phyloP scores from a whole-genome alignment of 73 alveolate genomes.

The Paramecium octaurelia region DNA sequence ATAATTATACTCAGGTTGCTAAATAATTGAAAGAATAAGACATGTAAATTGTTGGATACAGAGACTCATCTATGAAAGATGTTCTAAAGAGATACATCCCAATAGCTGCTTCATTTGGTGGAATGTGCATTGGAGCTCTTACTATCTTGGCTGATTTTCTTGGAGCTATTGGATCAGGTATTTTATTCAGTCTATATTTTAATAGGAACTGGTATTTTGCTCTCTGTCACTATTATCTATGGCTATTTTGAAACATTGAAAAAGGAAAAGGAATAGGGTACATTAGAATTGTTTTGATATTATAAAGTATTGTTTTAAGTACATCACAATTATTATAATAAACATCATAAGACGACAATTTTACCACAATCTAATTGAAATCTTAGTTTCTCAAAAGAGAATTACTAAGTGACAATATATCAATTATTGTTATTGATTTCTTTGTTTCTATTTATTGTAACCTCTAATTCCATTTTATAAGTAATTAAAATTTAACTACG shows the following conservation, averaged over 20 bases:
- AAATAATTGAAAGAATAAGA: conserved; percentile 98
- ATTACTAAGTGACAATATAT: too few species aligned
- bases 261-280: conserved; percentile 82
- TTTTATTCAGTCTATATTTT: neutral
- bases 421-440: neutral
- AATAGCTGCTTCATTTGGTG: conserved; percentile 99
- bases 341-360: neutral
- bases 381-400: too few species aligned
- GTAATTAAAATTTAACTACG: too few species aligned
- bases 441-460: neutral
- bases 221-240: conserved; percentile 98
- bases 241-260: conserved; percentile 95
- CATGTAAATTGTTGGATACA: conserved; percentile 93
- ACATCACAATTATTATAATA: neutral
- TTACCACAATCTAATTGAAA: neutral
- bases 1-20: conserved; percentile 69
- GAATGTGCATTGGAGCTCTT: conserved; percentile 99
- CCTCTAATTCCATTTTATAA: too few species aligned
- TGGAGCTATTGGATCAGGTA: conserved; percentile 98
- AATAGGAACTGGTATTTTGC: conserved; percentile 98
- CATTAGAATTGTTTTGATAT: conserved; percentile 52
- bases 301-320: neutral
- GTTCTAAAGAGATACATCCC: conserved; percentile 97
- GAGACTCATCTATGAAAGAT: conserved; percentile 86
- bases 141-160: conserved; percentile 98